A percentile compares a stretch with the other conserved stretches of the same genome.
phyloP scores from a whole-genome alignment of 2,329 filamentous ascomycete genomes.

The Dactylellina cionopaga region DNA sequence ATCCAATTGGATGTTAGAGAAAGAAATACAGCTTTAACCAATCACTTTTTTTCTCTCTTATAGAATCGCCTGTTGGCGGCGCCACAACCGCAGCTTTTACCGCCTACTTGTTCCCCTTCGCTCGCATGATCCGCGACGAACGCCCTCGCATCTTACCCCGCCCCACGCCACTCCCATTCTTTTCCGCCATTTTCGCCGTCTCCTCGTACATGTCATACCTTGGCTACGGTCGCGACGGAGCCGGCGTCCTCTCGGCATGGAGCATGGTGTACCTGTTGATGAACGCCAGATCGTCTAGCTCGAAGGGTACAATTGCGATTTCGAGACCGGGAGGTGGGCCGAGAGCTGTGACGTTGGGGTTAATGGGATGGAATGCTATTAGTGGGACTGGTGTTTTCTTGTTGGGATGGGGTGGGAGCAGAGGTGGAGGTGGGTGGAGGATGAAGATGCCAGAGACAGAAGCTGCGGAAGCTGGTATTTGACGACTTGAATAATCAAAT shows the following conservation, averaged over 20 bases:
- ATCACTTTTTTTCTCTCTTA: neutral
- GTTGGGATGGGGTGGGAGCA: conserved; percentile 39
- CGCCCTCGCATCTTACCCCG: conserved; percentile 46
- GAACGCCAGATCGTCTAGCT: conserved; percentile 34
- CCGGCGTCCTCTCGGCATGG: conserved; percentile 55
- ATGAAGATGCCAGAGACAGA: conserved; percentile 47
- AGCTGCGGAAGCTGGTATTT: conserved; percentile 31
- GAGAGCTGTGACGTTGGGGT: conserved; percentile 18
- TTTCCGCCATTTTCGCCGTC: conserved; percentile 52
- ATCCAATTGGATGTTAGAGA: too few species aligned
- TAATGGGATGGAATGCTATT: conserved; percentile 48
- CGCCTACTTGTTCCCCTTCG: conserved; percentile 42
- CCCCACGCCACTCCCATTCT: conserved; percentile 53
- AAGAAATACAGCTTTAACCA: too few species aligned
- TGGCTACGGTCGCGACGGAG: conserved; percentile 54
- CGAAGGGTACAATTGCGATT: conserved; percentile 28
- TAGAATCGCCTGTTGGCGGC: conserved; percentile 29
- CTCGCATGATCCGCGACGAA: conserved; percentile 50
- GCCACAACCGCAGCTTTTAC: conserved; percentile 12
- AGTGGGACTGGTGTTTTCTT: conserved; percentile 47
- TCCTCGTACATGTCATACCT: conserved; percentile 55
- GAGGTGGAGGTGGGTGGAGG: conserved; percentile 35
- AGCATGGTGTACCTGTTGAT: conserved; percentile 56
- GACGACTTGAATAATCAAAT: neutral
- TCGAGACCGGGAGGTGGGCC: conserved; percentile 30